Evolutionary conservation across 768 basidiomycete species (phyloP).

Genomic region (Lentinula lateritia): DNA sequence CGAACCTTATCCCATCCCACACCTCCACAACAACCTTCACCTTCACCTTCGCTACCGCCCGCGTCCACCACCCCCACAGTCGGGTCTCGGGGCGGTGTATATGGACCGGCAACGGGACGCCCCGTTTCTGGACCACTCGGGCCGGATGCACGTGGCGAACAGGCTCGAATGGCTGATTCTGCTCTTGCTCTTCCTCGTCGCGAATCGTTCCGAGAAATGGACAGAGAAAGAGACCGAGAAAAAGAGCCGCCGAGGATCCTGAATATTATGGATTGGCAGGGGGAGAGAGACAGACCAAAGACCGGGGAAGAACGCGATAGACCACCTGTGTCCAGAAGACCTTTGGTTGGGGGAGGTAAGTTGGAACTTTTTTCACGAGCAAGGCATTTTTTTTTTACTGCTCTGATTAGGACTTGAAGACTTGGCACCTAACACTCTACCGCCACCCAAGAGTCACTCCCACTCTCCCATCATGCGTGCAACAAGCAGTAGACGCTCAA

Average conservation of each 20-base stretch:
- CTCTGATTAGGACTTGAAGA: background rate
- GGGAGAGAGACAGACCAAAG: background rate
- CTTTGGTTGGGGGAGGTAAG: background rate
- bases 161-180: background rate
- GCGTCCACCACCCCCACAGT: background rate
- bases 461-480: background rate
- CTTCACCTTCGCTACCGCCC: background rate
- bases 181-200: background rate
- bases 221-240: background rate
- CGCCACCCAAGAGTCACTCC: background rate
- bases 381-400: background rate
- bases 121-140: background rate
- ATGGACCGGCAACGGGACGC: background rate
- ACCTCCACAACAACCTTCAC: background rate
- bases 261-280: slow-evolving; percentile 8
- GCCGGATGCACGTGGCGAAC: slow-evolving; percentile 3
- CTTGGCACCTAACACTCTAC: background rate
- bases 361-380: background rate
- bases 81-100: background rate
- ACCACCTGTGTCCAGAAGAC: background rate
- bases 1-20: background rate
- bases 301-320: background rate
- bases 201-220: background rate
- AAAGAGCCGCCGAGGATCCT: slow-evolving; percentile 1
- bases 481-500: background rate